Evolutionary conservation across 805 yeast species (phyloP).

Genomic region (Starmerella vitae): DNA sequence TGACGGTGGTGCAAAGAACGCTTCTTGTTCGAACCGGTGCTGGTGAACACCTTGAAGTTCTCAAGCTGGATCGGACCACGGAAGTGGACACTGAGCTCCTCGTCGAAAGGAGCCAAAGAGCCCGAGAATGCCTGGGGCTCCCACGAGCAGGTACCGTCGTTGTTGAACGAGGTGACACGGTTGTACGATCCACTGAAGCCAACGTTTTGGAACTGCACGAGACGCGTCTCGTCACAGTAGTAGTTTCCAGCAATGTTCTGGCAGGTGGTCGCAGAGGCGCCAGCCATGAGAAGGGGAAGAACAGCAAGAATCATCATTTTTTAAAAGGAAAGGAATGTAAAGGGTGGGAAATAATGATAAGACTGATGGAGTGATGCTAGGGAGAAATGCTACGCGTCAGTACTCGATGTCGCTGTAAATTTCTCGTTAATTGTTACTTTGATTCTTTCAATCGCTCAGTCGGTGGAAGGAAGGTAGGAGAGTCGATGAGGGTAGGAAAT

Average conservation of each 20-base stretch:
- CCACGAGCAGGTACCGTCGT: constrained; percentile 57
- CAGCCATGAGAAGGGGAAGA: constrained; percentile 13
- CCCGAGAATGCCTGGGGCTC: constrained; percentile 49
- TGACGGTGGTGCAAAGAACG: constrained; percentile 37
- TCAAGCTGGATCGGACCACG: constrained; percentile 74
- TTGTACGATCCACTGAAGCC: constrained; percentile 77
- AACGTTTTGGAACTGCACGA: constrained; percentile 52
- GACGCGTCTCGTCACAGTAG: constrained; percentile 62
- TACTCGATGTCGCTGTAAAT: too few species aligned
- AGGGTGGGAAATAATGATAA: constrained; percentile 9
- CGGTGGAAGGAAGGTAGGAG: too few species aligned
- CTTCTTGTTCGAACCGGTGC: constrained; percentile 40
- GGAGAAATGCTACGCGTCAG: too few species aligned
- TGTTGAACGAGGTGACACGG: constrained; percentile 71
- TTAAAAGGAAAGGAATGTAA: constrained; percentile 8
- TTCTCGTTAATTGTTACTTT: too few species aligned
- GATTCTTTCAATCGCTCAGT: too few species aligned
- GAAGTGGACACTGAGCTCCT: constrained; percentile 77
- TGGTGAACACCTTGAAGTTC: constrained; percentile 80
- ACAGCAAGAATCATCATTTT: not conserved
- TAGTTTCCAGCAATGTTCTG: constrained; percentile 54
- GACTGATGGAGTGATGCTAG: too few species aligned
- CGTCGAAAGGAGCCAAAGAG: constrained; percentile 62
- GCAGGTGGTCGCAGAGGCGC: constrained; percentile 32
- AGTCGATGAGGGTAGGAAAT: too few species aligned